These are phyloP conservation scores for Carex arenaria DNA, from an alignment of 202 grass and related monocot species.

Conservation along the genomic window DNA sequence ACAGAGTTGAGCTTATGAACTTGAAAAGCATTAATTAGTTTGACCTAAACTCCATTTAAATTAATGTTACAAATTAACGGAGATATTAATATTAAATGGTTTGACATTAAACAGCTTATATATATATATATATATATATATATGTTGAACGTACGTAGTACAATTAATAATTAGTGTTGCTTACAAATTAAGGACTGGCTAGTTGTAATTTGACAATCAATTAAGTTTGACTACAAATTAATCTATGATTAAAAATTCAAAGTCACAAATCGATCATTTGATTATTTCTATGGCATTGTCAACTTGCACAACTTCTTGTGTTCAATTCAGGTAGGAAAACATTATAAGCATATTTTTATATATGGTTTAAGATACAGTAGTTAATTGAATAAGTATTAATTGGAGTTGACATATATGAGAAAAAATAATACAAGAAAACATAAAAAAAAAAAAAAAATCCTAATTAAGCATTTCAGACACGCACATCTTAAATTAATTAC, in stretches of 20 bases:
- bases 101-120: not conserved
- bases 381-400: not conserved
- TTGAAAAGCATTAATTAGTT: not conserved
- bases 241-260: not conserved
- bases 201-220: not conserved
- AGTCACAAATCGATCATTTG: not conserved
- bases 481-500: not conserved
- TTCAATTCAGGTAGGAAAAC: not conserved
- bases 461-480: not conserved
- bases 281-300: not conserved
- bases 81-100: not conserved
- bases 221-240: not conserved
- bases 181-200: not conserved
- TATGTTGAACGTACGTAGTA: too few species aligned
- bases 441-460: not conserved
- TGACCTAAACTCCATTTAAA: not conserved
- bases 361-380: not conserved
- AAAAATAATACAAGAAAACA: not conserved
- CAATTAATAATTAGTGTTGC: not conserved
- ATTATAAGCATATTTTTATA: not conserved
- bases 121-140: too few species aligned
- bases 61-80: not conserved
- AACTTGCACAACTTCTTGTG: not conserved
- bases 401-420: not conserved
- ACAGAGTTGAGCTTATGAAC: not conserved